phyloP scores from a whole-genome alignment of 768 basidiomycete genomes.

The Phlebiopsis flavidoalba region DNA sequence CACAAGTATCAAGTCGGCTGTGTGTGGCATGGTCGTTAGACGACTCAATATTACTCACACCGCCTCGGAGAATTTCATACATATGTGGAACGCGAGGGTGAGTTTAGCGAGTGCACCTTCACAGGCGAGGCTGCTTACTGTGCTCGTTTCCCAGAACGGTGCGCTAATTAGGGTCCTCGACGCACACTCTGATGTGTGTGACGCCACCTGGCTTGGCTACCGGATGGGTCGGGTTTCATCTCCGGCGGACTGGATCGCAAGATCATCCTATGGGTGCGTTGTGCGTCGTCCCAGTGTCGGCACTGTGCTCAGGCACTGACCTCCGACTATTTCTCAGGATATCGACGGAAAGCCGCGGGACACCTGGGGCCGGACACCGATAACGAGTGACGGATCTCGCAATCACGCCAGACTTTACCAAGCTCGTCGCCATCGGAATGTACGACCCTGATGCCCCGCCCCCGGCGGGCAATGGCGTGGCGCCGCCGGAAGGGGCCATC shows the following conservation, averaged over 20 bases:
- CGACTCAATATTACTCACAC: conserved; percentile 79
- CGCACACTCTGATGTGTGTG: conserved; percentile 66
- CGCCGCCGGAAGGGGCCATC: conserved; percentile 13
- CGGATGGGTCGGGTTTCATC: conserved; percentile 85
- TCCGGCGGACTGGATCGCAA: conserved; percentile 85
- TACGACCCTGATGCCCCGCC: conserved; percentile 24
- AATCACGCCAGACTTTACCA: conserved; percentile 78
- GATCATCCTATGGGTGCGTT: conserved; percentile 76
- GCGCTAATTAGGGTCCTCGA: conserved; percentile 58
- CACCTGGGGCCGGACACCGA: conserved; percentile 61
- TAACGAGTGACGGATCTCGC: conserved; percentile 86
- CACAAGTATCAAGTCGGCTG: conserved; percentile 76
- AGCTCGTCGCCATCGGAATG: conserved; percentile 84
- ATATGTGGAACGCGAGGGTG: conserved; percentile 90
- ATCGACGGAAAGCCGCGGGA: conserved; percentile 67
- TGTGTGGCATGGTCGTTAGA: conserved; percentile 90
- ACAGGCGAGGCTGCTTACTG: conserved; percentile 1
- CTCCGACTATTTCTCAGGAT: conserved; percentile 42
- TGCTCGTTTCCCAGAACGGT: conserved; percentile 55
- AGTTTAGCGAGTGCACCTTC: conserved; percentile 13
- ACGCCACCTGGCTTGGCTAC: conserved; percentile 87
- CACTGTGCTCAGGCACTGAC: conserved; percentile 1
- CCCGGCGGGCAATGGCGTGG: conserved; percentile 8
- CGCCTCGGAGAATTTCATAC: conserved; percentile 73
- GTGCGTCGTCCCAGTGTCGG: neutral